A percentile compares a stretch with the other conserved stretches of the same genome.
Evolutionary conservation across 1,139 yeast genomes (phyloP).

Genomic region (Candida glucosophila): DNA sequence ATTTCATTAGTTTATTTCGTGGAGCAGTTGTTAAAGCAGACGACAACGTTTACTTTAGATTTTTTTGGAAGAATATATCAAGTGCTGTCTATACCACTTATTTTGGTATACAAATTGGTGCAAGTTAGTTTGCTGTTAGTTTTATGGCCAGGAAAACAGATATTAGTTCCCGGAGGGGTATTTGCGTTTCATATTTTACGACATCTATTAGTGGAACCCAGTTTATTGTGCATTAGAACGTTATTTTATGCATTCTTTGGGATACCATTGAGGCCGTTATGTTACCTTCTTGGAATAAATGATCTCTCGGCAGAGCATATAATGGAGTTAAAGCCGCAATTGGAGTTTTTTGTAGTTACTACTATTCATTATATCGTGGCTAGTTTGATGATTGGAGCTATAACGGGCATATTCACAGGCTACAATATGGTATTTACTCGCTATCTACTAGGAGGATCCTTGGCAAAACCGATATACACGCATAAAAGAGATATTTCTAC

Average conservation of each 20-base stretch:
- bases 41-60: too few relatives aligned
- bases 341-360: conserved; percentile 9
- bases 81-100: too few relatives aligned
- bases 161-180: background rate
- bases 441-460: conserved; percentile 1
- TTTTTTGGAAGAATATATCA: too few relatives aligned
- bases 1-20: too few relatives aligned
- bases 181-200: background rate
- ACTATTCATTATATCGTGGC: conserved; percentile 16
- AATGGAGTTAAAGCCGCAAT: conserved; percentile 3
- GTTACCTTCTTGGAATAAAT: conserved; percentile 9
- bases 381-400: conserved; percentile 14
- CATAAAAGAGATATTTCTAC: background rate
- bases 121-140: background rate
- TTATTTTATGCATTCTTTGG: conserved; percentile 10
- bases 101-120: too few relatives aligned
- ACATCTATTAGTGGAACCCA: conserved; percentile 1
- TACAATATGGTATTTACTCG: conserved; percentile 4
- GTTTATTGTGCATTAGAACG: conserved; percentile 7
- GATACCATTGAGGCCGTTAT: conserved; percentile 15
- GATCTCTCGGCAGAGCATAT: conserved; percentile 5
- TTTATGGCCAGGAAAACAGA: background rate
- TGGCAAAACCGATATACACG: background rate
- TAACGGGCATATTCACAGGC: conserved; percentile 14
- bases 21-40: too few relatives aligned